Conservation (phyloP, 1,284 basidiomycete genomes). For the Trichosporon asahii region DNA sequence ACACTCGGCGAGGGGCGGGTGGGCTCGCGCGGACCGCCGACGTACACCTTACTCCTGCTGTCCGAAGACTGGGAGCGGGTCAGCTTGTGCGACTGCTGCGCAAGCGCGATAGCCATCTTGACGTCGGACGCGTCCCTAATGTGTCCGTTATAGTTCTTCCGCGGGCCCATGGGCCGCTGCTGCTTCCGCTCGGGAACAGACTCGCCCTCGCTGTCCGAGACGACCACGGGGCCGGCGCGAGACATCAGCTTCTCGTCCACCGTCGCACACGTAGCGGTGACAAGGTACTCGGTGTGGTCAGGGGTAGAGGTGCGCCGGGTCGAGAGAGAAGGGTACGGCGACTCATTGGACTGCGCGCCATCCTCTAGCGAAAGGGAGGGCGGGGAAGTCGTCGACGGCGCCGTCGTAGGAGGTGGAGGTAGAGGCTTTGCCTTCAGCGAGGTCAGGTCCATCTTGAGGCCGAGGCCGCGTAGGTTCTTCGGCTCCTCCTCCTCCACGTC, state of each 20-base stretch:
- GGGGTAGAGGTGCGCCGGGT: neutral
- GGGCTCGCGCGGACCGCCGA: neutral
- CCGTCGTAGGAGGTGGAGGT: neutral
- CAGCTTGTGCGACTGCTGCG: neutral
- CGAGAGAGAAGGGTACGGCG: neutral
- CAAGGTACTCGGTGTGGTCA: slow-evolving; percentile 1
- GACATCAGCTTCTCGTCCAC: neutral
- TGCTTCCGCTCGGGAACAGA: neutral
- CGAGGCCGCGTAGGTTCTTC: neutral
- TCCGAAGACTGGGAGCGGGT: neutral
- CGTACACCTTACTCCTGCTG: neutral
- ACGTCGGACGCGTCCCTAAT: neutral
- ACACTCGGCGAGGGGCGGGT: neutral
- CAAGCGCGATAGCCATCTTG: slow-evolving; percentile 1
- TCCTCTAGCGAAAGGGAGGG: neutral
- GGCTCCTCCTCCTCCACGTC: neutral
- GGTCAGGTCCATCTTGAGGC: neutral
- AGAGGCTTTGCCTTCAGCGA: neutral
- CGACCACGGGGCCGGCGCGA: neutral
- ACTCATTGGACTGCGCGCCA: neutral
- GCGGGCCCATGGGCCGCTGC: neutral
- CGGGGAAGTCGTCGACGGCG: neutral
- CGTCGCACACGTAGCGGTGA: neutral
- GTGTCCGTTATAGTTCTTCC: slow-evolving; percentile 7
- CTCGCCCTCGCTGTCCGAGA: neutral